phyloP scores from a whole-genome alignment of 2,329 filamentous ascomycete genomes.

The Stylonectria norvegica region DNA sequence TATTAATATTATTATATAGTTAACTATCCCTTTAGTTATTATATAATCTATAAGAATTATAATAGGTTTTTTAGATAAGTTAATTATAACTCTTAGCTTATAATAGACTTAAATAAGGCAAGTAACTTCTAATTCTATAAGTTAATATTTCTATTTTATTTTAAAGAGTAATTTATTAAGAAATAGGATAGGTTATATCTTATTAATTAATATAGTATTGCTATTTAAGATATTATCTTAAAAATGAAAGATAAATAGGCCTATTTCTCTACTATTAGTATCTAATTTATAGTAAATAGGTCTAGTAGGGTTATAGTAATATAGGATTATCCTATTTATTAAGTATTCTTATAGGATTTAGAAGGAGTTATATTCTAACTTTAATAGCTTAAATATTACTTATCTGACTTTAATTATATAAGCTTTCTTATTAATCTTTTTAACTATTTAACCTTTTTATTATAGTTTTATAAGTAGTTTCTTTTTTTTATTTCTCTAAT shows the following conservation, averaged over 20 bases:
- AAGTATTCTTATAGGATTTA: not conserved
- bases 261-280: not conserved
- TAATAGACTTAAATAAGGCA: not conserved
- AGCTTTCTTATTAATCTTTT: not conserved
- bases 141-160: not conserved
- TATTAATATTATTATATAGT: no score
- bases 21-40: not conserved
- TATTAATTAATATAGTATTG: not conserved
- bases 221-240: not conserved
- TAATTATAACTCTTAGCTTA: not conserved
- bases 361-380: no score
- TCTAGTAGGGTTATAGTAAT: not conserved
- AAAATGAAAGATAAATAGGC: not conserved
- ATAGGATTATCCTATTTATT: not conserved
- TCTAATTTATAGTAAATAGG: not conserved
- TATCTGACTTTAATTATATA: not conserved
- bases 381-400: no score
- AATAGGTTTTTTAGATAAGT: not conserved
- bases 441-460: not conserved
- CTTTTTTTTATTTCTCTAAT: not conserved
- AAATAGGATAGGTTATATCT: not conserved
- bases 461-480: not conserved
- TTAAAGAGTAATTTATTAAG: not conserved
- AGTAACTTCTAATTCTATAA: not conserved
- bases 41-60: slow-evolving; percentile 1